These are phyloP conservation scores for Ceratopteris richardii DNA, from an alignment of 75 land plant genomes.

Conservation along the genomic window DNA sequence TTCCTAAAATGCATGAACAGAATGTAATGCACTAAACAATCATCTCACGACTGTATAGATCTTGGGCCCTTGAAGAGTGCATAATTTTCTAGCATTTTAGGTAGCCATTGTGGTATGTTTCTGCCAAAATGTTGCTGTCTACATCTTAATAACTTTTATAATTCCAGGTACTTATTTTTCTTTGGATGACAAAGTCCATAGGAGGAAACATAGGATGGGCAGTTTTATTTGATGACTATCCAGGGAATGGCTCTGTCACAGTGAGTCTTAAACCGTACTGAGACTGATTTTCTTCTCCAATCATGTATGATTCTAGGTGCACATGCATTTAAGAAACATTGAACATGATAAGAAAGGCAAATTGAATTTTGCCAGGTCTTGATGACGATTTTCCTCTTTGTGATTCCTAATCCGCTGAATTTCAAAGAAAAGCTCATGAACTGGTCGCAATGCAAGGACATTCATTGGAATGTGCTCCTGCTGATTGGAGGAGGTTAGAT, in stretches of 20 bases:
- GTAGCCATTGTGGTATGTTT: background rate
- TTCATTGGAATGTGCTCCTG: conserved; percentile 66
- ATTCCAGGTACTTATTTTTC: conserved; percentile 45
- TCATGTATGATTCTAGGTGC: background rate
- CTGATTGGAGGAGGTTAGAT: conserved; percentile 67
- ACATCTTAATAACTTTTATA: background rate
- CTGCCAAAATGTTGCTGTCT: background rate
- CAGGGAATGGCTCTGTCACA: conserved; percentile 80
- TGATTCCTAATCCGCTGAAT: conserved; percentile 53
- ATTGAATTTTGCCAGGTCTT: conserved; percentile 39
- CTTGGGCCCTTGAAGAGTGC: too few species aligned
- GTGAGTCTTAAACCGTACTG: conserved; percentile 36
- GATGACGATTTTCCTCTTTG: conserved; percentile 72
- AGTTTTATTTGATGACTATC: conserved; percentile 50
- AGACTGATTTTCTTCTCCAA: background rate
- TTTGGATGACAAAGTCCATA: conserved; percentile 86
- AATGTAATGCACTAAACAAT: too few species aligned
- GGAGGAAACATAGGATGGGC: conserved; percentile 74
- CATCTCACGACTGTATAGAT: too few species aligned
- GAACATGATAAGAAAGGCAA: background rate
- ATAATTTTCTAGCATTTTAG: background rate
- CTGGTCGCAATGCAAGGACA: conserved; percentile 80
- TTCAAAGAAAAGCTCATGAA: conserved; percentile 74
- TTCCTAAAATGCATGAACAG: too few species aligned
- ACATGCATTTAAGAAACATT: too few species aligned